Conservation (phyloP, 441 rosid genomes). For the Bocquillonia castaneifolia region DNA sequence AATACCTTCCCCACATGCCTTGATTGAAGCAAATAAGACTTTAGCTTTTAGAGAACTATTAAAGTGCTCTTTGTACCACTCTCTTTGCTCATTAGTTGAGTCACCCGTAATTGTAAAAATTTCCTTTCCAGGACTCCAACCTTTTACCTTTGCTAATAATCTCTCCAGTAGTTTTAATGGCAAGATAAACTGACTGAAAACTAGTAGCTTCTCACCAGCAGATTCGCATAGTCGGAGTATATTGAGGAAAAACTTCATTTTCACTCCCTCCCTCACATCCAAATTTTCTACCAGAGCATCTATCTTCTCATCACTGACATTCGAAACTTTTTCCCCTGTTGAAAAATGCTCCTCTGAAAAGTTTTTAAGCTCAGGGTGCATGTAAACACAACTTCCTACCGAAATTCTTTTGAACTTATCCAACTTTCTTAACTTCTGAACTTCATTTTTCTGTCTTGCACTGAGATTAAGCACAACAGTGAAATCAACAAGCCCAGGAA, state of each 20-base stretch:
- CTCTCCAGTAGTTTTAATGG: conserved; percentile 65
- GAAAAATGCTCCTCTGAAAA: conserved; percentile 17
- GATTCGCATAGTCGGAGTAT: conserved; percentile 48
- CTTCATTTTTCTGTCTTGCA: conserved; percentile 41
- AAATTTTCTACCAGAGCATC: conserved; percentile 30
- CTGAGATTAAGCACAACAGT: conserved; percentile 54
- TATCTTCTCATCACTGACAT: conserved; percentile 25
- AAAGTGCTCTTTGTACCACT: conserved; percentile 52
- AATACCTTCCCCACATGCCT: conserved; percentile 80
- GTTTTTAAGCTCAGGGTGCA: conserved; percentile 34
- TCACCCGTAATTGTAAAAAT: conserved; percentile 61
- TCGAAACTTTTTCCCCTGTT: background rate
- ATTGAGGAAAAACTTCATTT: conserved; percentile 59
- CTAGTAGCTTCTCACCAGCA: conserved; percentile 54
- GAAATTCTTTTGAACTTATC: conserved; percentile 35
- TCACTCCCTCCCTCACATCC: conserved; percentile 46
- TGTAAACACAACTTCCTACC: conserved; percentile 35
- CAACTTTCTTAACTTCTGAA: conserved; percentile 31
- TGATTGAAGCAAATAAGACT: conserved; percentile 72
- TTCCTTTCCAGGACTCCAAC: conserved; percentile 53
- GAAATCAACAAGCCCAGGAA: conserved; percentile 66
- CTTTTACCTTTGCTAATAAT: conserved; percentile 32
- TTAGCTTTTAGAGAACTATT: conserved; percentile 51
- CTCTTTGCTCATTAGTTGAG: conserved; percentile 46
- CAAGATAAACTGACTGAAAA: conserved; percentile 56